phyloP scores from a whole-genome alignment of 2,329 filamentous ascomycete genomes.

The Volutella citrinella region DNA sequence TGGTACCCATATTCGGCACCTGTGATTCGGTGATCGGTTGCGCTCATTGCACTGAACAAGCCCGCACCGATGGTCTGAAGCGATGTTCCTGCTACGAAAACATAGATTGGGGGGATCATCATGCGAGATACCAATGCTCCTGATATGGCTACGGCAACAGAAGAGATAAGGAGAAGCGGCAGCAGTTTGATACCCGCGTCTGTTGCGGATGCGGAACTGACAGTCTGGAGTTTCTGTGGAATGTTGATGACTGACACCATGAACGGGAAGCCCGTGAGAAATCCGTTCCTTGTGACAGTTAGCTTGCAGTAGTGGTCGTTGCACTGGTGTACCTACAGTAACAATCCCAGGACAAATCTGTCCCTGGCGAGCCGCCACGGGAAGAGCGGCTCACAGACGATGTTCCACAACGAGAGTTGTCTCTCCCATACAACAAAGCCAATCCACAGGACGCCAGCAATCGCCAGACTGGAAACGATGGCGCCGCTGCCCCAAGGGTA shows the following conservation, averaged over 20 bases:
- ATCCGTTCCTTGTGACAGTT: too few species aligned
- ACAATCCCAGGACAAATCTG: too few species aligned
- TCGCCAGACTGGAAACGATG: constrained; percentile 28
- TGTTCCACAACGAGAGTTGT: too few species aligned
- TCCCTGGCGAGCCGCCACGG: too few species aligned
- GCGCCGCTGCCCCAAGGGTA: constrained; percentile 40
- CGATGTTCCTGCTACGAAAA: constrained; percentile 5
- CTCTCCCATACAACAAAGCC: constrained; percentile 11
- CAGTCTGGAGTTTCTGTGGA: constrained; percentile 11
- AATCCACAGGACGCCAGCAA: constrained; percentile 7
- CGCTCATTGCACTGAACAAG: constrained; percentile 9
- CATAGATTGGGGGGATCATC: constrained; percentile 11
- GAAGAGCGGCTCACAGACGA: too few species aligned
- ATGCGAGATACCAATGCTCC: constrained; percentile 10
- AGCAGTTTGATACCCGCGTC: constrained; percentile 9
- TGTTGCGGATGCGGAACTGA: constrained; percentile 9
- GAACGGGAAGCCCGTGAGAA: constrained; percentile 14
- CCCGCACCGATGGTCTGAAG: constrained; percentile 14
- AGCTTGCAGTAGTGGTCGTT: constrained; percentile 2
- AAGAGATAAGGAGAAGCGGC: constrained; percentile 11
- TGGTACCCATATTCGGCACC: constrained; percentile 11
- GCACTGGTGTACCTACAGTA: too few species aligned
- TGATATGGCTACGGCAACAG: constrained; percentile 9
- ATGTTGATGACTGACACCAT: constrained; percentile 15
- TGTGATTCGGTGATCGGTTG: constrained; percentile 1